Evolutionary conservation across 805 yeast genomes (phyloP), one percentile per base, ranked within the genome.

Genomic region (Sugiyamaella mastotermitis): DNA sequence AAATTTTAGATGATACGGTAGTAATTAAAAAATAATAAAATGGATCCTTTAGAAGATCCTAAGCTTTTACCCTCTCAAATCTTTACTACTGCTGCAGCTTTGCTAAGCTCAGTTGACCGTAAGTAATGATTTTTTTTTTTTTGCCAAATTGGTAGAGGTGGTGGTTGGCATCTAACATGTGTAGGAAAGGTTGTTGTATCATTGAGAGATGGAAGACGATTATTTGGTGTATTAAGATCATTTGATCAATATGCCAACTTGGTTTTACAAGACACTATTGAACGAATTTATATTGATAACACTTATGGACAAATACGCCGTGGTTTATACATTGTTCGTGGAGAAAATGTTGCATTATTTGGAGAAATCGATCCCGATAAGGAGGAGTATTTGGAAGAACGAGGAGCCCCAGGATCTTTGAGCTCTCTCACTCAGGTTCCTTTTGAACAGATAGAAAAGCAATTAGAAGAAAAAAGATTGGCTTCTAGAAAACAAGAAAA

Each of bases 231-330:
- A 17, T 68, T 92, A 49, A 74, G 98, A 60, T 86, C 97, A 2
- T 92, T 90, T 61, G 98, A 92, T 64, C 97, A 90, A 61, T 92
- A 80, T 59, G 88, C 94, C 43, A 90, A 90, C 62, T 69, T 92
- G 53, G 95, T 92, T 27, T 68, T 92, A 46, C 97, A 92, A 62
- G 95, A 88, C 57, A 78, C 95, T 13, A 67, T 78, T 33, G 97
- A 92, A 60, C 75, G 96, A 60, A 76, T 87, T 51, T 66, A 81
- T 47, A 57, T 69, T 13, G 75, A 69, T 11, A 42, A 43, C 19
- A 50, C 46, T 7, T 90, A 78, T 56, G 94, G 83, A 6, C 95
- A 90, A 58, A 67, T 65, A n/a, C 69, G 69, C 35, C 72, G 82
- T 37, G 96, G 95, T 7, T 83, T 85, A 35, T 80, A 79, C 56